A percentile compares a stretch with the other conserved stretches of the same genome.
Evolutionary conservation across 1,139 yeast species (phyloP).

Genomic region (Ogataea hybrid): DNA sequence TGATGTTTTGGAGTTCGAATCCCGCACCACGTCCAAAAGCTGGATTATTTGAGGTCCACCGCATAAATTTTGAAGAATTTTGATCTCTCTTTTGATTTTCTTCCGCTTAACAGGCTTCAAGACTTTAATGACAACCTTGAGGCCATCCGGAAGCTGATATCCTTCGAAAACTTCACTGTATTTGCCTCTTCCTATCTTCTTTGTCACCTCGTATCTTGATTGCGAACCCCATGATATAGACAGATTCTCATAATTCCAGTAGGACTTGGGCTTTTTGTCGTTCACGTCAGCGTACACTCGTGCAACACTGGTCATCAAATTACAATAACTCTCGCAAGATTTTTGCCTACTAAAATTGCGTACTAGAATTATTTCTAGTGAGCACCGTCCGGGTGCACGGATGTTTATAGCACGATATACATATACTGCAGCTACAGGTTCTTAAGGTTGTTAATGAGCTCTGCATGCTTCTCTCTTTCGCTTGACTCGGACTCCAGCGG

Average conservation of each 20-base stretch:
- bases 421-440: constrained; percentile 23
- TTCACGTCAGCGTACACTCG: constrained; percentile 70
- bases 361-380: background rate
- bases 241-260: constrained; percentile 78
- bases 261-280: constrained; percentile 58
- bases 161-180: constrained; percentile 80
- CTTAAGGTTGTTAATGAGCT: constrained; percentile 46
- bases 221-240: constrained; percentile 72
- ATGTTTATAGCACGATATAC: background rate
- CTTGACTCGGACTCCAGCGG: constrained; percentile 39
- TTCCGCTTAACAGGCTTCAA: constrained; percentile 78
- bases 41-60: constrained; percentile 76
- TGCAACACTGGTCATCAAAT: constrained; percentile 31
- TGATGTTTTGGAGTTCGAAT: constrained; percentile 68
- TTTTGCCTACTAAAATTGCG: constrained; percentile 4
- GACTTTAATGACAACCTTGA: constrained; percentile 65
- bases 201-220: constrained; percentile 64
- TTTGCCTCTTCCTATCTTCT: constrained; percentile 76
- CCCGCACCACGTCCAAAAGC: constrained; percentile 72
- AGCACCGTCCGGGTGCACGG: constrained; percentile 3
- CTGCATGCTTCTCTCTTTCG: constrained; percentile 46
- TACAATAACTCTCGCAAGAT: background rate
- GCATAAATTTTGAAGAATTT: constrained; percentile 68
- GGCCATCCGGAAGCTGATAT: constrained; percentile 29
- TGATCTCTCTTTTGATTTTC: constrained; percentile 75